Evolutionary conservation across 31 red algal genomes (phyloP).

Genomic region (Odonthalia washingtoniensis): DNA sequence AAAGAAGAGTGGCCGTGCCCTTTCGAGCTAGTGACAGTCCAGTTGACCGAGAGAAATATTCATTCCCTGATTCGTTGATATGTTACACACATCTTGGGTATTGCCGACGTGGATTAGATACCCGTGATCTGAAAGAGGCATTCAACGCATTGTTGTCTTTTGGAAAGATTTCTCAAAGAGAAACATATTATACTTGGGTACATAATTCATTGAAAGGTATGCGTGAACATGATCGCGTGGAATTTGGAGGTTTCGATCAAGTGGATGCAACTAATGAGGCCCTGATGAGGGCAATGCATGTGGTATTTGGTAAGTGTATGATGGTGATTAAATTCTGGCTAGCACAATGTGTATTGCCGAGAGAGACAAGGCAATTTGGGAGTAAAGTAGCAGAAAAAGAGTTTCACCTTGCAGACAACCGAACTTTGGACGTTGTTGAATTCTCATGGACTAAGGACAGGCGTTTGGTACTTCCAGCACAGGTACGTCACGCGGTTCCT

Average conservation of each 20-base stretch:
- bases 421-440: not conserved
- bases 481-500: not conserved
- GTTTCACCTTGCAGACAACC: not conserved
- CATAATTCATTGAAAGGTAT: not conserved
- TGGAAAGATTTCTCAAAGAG: not conserved
- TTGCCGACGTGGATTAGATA: not conserved
- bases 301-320: not conserved
- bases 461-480: not conserved
- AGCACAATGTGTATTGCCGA: not conserved
- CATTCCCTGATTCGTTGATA: not conserved
- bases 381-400: not conserved
- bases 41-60: not conserved
- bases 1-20: constrained; percentile 13
- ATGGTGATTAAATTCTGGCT: constrained; percentile 21
- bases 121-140: not conserved
- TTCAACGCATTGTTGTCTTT: not conserved
- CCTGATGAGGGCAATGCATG: not conserved
- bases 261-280: not conserved
- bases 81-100: constrained; percentile 7
- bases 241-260: too few relatives aligned
- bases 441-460: constrained; percentile 35
- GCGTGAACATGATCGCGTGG: too few relatives aligned
- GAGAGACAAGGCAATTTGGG: constrained; percentile 16
- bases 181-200: not conserved
- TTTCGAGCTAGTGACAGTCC: constrained; percentile 17